Percentiles rank a stretch among this genome's conserved stretches.
Evolutionary conservation across 2,329 filamentous ascomycete genomes (phyloP).

Genomic region (Canariomyces notabilis): DNA sequence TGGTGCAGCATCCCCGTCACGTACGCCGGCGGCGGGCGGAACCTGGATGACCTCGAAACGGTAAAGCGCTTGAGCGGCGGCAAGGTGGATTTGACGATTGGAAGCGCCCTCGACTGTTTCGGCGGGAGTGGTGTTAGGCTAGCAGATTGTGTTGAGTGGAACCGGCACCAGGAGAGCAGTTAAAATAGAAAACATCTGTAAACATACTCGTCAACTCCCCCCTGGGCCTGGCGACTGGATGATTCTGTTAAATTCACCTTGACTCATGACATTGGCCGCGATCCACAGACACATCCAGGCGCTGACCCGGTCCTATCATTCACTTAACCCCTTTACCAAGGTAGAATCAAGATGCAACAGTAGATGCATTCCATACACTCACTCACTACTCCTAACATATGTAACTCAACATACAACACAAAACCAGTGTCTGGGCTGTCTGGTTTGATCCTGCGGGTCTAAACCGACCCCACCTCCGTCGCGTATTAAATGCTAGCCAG

Average conservation of each 20-base stretch:
- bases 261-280: background rate
- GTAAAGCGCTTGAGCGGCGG: conserved; percentile 75
- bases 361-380: conserved; percentile 2
- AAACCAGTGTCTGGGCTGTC: background rate
- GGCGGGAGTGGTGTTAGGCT: conserved; percentile 83
- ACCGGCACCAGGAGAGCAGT: conserved; percentile 43
- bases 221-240: too few relatives aligned
- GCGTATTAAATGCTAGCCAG: too few relatives aligned
- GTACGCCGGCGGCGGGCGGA: conserved; percentile 89
- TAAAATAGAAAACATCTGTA: background rate
- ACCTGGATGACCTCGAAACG: conserved; percentile 72
- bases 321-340: background rate
- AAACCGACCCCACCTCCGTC: background rate
- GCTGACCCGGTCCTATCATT: too few relatives aligned
- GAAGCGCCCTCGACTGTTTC: conserved; percentile 93
- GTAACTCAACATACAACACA: conserved; percentile 6
- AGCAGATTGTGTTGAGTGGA: conserved; percentile 87
- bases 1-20: conserved; percentile 94
- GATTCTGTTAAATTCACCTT: background rate
- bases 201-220: background rate
- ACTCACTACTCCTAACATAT: background rate
- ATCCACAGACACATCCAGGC: background rate
- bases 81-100: conserved; percentile 89
- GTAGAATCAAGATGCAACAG: background rate
- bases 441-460: background rate